Conservation (phyloP, 805 yeast species). For the Naumovozyma baii region DNA sequence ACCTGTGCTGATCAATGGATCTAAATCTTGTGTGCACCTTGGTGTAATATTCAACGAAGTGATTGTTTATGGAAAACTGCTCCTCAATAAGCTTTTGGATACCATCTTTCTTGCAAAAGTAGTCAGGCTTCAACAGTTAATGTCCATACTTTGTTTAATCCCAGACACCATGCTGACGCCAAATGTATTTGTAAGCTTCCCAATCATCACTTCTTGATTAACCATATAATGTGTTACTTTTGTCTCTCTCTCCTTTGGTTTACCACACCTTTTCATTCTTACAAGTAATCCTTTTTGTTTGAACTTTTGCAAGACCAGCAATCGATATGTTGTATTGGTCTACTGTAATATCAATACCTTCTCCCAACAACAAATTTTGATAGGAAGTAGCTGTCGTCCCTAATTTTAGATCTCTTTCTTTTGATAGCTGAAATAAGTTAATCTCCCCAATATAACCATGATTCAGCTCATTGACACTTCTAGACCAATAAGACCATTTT, state of each 20-base stretch:
- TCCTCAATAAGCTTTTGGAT: constrained; percentile 36
- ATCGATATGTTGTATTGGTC: constrained; percentile 62
- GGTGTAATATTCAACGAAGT: constrained; percentile 54
- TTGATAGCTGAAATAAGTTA: constrained; percentile 47
- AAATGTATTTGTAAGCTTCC: constrained; percentile 68
- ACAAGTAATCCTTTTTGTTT: constrained; percentile 51
- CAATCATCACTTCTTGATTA: constrained; percentile 58
- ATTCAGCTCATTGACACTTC: constrained; percentile 85
- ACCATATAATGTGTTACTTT: constrained; percentile 51
- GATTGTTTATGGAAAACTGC: constrained; percentile 50
- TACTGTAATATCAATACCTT: constrained; percentile 62
- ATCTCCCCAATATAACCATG: constrained; percentile 59
- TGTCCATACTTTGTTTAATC: constrained; percentile 31
- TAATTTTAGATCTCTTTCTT: constrained; percentile 54
- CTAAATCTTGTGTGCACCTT: constrained; percentile 43
- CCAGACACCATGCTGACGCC: constrained; percentile 80
- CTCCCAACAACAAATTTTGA: constrained; percentile 65
- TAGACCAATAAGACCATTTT: constrained; percentile 48
- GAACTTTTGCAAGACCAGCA: constrained; percentile 67
- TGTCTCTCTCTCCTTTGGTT: constrained; percentile 33
- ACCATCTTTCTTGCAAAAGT: constrained; percentile 31
- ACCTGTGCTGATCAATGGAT: constrained; percentile 35
- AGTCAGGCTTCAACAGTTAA: constrained; percentile 38
- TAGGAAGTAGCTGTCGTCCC: constrained; percentile 79
- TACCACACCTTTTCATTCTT: constrained; percentile 65